A percentile compares a stretch with the other conserved stretches of the same genome.
These are phyloP conservation scores for Podospora conica DNA, from an alignment of 495 filamentous ascomycete species.

Conservation along the genomic window DNA sequence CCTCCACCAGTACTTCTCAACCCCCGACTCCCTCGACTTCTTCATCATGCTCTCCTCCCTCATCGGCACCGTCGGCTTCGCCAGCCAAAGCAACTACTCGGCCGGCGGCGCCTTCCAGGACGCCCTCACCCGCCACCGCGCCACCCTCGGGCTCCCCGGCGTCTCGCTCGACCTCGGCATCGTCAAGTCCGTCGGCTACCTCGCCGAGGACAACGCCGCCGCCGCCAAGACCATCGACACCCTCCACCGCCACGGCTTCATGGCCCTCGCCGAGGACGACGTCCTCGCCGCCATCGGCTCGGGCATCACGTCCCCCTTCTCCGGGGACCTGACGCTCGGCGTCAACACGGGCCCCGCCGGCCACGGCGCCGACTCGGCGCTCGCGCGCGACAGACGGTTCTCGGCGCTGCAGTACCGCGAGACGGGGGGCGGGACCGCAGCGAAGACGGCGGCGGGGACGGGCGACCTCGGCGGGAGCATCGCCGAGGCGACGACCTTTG, in stretches of 20 bases:
- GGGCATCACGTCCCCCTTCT: constrained; percentile 21
- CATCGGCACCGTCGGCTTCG: constrained; percentile 35
- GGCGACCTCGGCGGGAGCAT: constrained; percentile 14
- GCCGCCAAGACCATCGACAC: constrained; percentile 16
- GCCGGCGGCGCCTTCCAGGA: constrained; percentile 39
- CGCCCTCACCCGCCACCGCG: constrained; percentile 20
- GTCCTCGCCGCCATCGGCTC: constrained; percentile 20
- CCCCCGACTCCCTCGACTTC: constrained; percentile 37
- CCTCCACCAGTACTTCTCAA: constrained; percentile 35
- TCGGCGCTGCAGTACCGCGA: constrained; percentile 14
- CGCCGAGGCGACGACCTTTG: constrained; percentile 5
- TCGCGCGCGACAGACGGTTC: constrained; percentile 20
- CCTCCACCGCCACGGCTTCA: constrained; percentile 21
- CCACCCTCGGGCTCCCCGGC: constrained; percentile 24
- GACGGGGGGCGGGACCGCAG: not conserved
- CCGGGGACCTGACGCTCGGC: constrained; percentile 17
- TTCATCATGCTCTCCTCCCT: constrained; percentile 51
- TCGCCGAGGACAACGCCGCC: constrained; percentile 19
- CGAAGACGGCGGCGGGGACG: not conserved
- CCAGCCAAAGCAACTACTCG: constrained; percentile 45
- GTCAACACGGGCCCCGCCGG: constrained; percentile 21
- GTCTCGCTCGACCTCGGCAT: constrained; percentile 45
- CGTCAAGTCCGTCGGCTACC: constrained; percentile 33
- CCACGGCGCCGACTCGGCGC: constrained; percentile 2
- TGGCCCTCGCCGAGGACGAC: constrained; percentile 16